These are phyloP conservation scores for Komagataella pastoris DNA, from an alignment of 805 yeast species.

Conservation along the genomic window DNA sequence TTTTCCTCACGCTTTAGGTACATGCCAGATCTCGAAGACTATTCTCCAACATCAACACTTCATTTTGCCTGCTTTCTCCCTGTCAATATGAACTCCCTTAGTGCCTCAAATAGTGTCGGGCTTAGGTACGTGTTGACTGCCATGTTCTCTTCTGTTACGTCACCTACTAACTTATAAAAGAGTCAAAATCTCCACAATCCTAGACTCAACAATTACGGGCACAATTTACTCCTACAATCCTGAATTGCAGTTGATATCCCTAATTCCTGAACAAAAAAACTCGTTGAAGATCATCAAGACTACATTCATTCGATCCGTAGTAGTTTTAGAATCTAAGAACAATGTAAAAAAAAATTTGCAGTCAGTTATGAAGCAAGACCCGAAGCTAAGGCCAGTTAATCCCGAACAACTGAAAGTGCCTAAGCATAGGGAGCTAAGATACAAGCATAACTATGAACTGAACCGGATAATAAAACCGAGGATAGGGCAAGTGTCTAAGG, in stretches of 20 bases:
- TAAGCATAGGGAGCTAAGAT: constrained; percentile 7
- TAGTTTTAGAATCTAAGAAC: background rate
- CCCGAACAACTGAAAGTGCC: constrained; percentile 7
- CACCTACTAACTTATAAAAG: constrained; percentile 12
- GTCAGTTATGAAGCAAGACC: background rate
- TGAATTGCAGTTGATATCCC: constrained; percentile 26
- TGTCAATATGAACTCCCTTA: background rate
- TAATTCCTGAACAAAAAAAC: constrained; percentile 16
- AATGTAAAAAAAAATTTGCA: background rate
- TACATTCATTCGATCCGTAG: constrained; percentile 25
- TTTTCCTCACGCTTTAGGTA: background rate
- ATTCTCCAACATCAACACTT: too few species aligned
- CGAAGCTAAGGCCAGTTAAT: constrained; percentile 5
- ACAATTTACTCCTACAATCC: constrained; percentile 48
- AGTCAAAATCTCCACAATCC: constrained; percentile 46
- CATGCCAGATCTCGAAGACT: background rate
- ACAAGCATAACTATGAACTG: constrained; percentile 10
- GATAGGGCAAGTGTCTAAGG: constrained; percentile 9
- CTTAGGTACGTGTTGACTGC: constrained; percentile 14
- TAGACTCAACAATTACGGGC: constrained; percentile 49
- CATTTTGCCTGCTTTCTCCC: background rate
- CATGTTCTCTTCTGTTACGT: background rate
- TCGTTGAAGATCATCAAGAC: constrained; percentile 41
- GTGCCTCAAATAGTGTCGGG: constrained; percentile 15
- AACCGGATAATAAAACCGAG: constrained; percentile 8